Evolutionary conservation across 768 basidiomycete genomes (phyloP), one percentile per base, ranked within the genome.

Genomic region (Termitomyces sp.): DNA sequence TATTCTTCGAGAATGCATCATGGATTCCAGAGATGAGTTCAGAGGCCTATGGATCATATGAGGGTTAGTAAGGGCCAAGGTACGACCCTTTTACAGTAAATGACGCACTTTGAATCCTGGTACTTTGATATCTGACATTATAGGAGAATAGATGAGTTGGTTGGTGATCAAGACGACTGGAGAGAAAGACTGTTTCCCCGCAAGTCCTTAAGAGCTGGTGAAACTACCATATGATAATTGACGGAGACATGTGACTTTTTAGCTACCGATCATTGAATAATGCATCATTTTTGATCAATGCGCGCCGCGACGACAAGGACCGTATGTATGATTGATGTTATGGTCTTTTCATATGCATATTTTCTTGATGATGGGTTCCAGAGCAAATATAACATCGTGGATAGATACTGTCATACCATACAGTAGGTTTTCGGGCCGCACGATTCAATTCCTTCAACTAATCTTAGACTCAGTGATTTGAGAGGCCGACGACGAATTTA

Each of bases 61-160:
- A n/a, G 3, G 31, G n/a, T 43, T 25, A 43, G 13, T 13, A n/a
- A 33, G n/a, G 10, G n/a, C n/a, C 32, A 15, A 18, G 39, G 15
- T 29, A 15, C 12, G 12, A 13, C 15, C 9, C 5, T 27, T n/a
- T n/a, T n/a, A n/a, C n/a, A n/a, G 25, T 23, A 16, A 16, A 18
- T 35, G 33, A 57, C 63, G 36, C 51, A 82, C 89, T 78, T 88
- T 81, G 81, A 89, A 91, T n/a, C 87, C 88, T 42, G 78, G 73
- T 22, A 78, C 81, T 73, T 85, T 87, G 73, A 91, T 74, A 63
- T 75, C 75, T 32, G 86, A 84, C 87, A 89, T 89, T 68, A 63
- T 68, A 49, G 55, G 42, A 54, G 60, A 53, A 18, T 35, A 49
- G 55, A 40, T 53, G 60, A 53, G 15, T 35, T 12, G 7, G 12